phyloP scores from a whole-genome alignment of 2,329 filamentous ascomycete species.

The Zymoseptoria passerinii region DNA sequence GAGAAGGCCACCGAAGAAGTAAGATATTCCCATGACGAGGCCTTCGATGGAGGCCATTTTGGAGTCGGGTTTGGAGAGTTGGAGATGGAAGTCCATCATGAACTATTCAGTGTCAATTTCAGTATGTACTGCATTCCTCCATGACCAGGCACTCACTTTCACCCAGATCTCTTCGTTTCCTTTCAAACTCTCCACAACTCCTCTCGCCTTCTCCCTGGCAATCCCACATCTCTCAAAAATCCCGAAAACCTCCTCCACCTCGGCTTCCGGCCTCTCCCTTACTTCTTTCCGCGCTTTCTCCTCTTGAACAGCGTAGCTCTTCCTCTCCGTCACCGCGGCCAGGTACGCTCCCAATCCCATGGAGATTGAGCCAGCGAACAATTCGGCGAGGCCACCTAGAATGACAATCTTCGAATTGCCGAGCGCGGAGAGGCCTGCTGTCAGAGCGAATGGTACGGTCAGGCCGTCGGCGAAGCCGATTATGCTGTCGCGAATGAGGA shows the following conservation, averaged over 20 bases:
- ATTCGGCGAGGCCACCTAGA: constrained; percentile 62
- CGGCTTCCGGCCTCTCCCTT: constrained; percentile 36
- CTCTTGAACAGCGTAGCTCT: constrained; percentile 45
- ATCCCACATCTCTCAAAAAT: constrained; percentile 46
- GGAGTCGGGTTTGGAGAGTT: constrained; percentile 38
- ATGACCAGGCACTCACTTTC: constrained; percentile 17
- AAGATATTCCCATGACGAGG: constrained; percentile 33
- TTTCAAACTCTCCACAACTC: constrained; percentile 45
- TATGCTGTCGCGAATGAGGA: constrained; percentile 55
- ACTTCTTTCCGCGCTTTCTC: constrained; percentile 41
- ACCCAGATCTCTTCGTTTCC: constrained; percentile 44
- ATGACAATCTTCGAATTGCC: constrained; percentile 30
- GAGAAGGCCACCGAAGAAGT: constrained; percentile 33
- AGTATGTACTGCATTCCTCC: background rate
- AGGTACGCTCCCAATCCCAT: constrained; percentile 72
- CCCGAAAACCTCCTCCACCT: constrained; percentile 33
- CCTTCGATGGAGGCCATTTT: constrained; percentile 42
- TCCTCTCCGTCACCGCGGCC: constrained; percentile 51
- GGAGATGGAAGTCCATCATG: constrained; percentile 53
- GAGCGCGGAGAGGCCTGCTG: constrained; percentile 57
- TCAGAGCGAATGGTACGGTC: constrained; percentile 72
- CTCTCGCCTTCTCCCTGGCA: constrained; percentile 34
- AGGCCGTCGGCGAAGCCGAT: constrained; percentile 72
- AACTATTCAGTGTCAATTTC: constrained; percentile 31
- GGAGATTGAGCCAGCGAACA: constrained; percentile 66